Evolutionary conservation across 345 rosid genomes (phyloP).

Genomic region (Eutrema heterophyllum): DNA sequence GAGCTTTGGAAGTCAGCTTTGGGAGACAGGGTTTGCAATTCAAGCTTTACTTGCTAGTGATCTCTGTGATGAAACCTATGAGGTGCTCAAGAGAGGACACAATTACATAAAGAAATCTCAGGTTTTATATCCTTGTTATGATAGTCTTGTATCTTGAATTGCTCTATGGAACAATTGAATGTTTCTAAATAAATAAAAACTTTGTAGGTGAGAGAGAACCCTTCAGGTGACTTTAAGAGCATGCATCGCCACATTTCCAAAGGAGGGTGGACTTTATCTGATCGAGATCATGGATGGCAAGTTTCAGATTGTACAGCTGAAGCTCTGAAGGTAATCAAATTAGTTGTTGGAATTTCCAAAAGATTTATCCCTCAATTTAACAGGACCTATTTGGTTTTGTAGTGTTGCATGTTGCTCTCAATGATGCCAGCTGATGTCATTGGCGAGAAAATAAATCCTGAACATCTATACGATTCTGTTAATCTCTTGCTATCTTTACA

Average conservation of each 20-base stretch:
- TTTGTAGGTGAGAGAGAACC: conserved; percentile 47
- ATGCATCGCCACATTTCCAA: conserved; percentile 56
- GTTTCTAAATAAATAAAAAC: neutral
- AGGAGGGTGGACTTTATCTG: conserved; percentile 59
- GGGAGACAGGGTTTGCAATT: conserved; percentile 51
- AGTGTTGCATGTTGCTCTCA: conserved; percentile 59
- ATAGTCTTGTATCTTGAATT: neutral
- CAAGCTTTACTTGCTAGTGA: conserved; percentile 48
- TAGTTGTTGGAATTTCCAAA: neutral
- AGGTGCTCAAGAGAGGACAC: conserved; percentile 46
- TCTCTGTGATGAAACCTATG: conserved; percentile 29
- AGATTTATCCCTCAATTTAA: neutral
- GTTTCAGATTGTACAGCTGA: conserved; percentile 63
- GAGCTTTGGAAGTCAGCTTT: conserved; percentile 51
- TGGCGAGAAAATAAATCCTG: conserved; percentile 45
- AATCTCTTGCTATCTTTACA: conserved; percentile 52
- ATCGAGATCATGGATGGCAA: conserved; percentile 66
- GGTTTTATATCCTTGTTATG: conserved; percentile 25
- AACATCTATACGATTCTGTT: conserved; percentile 46
- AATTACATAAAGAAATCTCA: conserved; percentile 52
- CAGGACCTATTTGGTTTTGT: neutral
- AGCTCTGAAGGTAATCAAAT: conserved; percentile 44
- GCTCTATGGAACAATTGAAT: neutral
- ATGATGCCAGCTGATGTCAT: conserved; percentile 56
- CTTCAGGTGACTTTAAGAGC: conserved; percentile 43